Conservation (phyloP, 495 filamentous ascomycete species). For the Aspergillus nidulans region DNA sequence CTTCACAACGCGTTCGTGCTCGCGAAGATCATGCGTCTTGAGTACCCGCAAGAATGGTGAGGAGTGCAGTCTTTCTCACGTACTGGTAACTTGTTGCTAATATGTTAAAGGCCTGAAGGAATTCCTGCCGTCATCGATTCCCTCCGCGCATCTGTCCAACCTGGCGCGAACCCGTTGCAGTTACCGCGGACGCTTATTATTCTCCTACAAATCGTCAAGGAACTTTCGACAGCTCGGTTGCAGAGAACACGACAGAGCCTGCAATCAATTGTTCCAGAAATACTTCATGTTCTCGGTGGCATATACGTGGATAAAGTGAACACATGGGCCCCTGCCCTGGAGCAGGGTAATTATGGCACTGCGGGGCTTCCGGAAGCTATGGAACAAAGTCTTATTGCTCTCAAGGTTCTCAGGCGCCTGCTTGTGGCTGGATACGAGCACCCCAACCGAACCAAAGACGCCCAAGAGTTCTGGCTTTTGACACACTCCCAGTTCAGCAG, state of each 20-base stretch:
- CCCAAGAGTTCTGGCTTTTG: conserved; percentile 71
- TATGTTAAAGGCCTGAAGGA: conserved; percentile 41
- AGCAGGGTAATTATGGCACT: conserved; percentile 52
- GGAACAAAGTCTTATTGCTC: conserved; percentile 67
- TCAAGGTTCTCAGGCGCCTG: conserved; percentile 78
- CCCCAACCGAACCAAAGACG: conserved; percentile 70
- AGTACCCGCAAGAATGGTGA: conserved; percentile 82
- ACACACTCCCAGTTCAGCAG: conserved; percentile 67
- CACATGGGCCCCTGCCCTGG: conserved; percentile 63
- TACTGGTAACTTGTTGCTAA: conserved; percentile 5
- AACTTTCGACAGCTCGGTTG: conserved; percentile 74
- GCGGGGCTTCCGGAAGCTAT: conserved; percentile 55
- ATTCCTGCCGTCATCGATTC: conserved; percentile 53
- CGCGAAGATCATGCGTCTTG: conserved; percentile 81
- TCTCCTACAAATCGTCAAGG: conserved; percentile 81
- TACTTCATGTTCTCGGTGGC: conserved; percentile 68
- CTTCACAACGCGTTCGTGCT: conserved; percentile 82
- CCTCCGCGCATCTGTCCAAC: conserved; percentile 49
- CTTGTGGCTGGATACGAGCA: conserved; percentile 77
- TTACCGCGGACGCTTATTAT: conserved; percentile 72
- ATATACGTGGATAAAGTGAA: conserved; percentile 73
- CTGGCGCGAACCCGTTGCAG: conserved; percentile 44
- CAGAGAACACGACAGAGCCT: conserved; percentile 64
- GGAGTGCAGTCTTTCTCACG: neutral
- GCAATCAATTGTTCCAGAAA: conserved; percentile 70